These are phyloP conservation scores for Fragaria ananassa DNA, from an alignment of 306 rosid species.

Conservation along the genomic window DNA sequence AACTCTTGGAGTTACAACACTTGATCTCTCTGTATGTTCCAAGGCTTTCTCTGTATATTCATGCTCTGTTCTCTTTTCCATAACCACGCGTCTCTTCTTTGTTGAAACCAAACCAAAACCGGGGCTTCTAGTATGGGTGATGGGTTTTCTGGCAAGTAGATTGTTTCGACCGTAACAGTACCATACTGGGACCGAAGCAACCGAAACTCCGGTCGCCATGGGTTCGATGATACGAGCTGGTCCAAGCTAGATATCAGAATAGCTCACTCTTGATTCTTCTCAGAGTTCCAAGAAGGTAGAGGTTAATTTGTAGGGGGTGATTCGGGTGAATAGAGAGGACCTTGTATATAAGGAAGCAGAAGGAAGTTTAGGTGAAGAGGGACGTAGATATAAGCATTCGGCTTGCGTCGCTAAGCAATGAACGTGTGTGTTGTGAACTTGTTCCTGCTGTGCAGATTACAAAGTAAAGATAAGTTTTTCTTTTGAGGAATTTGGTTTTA, in stretches of 20 bases:
- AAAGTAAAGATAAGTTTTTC: neutral
- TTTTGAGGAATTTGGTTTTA: neutral
- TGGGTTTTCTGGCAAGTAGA: constrained; percentile 5
- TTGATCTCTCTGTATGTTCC: neutral
- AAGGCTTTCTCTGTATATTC: neutral
- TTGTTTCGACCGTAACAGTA: constrained; percentile 13
- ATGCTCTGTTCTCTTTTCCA: constrained; percentile 27
- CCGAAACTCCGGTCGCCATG: constrained; percentile 34
- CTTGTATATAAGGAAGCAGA: neutral
- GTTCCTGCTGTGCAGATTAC: neutral
- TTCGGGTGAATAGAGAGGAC: neutral
- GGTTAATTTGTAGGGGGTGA: neutral
- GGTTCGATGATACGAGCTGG: neutral
- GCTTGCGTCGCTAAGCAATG: neutral
- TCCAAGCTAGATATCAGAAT: neutral
- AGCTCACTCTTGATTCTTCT: neutral
- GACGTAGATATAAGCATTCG: neutral
- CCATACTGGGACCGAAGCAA: constrained; percentile 12
- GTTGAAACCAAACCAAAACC: neutral
- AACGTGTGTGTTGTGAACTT: neutral
- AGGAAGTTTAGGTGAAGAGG: neutral
- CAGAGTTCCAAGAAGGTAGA: neutral
- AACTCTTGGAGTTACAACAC: neutral
- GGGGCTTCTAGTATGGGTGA: constrained; percentile 8
- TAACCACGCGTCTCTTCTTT: neutral